phyloP scores from a whole-genome alignment of 805 yeast genomes.

The Sporopachydermia lactativora region DNA sequence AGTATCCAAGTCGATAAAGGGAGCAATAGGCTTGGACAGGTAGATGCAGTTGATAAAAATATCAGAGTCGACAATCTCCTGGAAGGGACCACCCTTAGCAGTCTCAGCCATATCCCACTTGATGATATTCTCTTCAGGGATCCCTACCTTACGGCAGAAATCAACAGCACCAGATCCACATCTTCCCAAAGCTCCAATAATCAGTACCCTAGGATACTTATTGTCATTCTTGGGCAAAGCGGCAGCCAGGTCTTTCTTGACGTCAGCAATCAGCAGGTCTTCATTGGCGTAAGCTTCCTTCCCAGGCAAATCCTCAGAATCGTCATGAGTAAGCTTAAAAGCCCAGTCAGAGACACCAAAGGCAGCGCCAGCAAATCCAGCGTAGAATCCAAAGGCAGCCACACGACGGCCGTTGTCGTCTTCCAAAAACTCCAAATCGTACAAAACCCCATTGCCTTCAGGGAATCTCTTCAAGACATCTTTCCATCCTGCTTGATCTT shows the following conservation, averaged over 20 bases:
- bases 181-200: constrained; percentile 97
- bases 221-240: constrained; percentile 49
- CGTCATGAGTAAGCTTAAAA: constrained; percentile 67
- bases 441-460: constrained; percentile 77
- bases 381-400: constrained; percentile 98
- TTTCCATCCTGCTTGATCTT: constrained; percentile 95
- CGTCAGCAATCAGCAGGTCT: constrained; percentile 54
- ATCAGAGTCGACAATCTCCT: constrained; percentile 77
- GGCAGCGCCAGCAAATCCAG: constrained; percentile 99
- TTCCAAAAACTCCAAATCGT: constrained; percentile 89
- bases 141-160: constrained; percentile 65
- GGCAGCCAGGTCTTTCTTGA: constrained; percentile 38
- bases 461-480: constrained; percentile 83
- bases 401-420: constrained; percentile 96
- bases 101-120: constrained; percentile 99
- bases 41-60: constrained; percentile 94
- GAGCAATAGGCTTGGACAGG: constrained; percentile 84
- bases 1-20: constrained; percentile 60
- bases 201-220: constrained; percentile 57
- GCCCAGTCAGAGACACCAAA: constrained; percentile 92
- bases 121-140: constrained; percentile 69
- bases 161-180: constrained; percentile 97
- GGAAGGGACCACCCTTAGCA: constrained; percentile 92
- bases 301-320: constrained; percentile 54
- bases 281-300: constrained; percentile 79